phyloP scores from a whole-genome alignment of 2,329 filamentous ascomycete genomes.

The Paracamarosporium sp. region DNA sequence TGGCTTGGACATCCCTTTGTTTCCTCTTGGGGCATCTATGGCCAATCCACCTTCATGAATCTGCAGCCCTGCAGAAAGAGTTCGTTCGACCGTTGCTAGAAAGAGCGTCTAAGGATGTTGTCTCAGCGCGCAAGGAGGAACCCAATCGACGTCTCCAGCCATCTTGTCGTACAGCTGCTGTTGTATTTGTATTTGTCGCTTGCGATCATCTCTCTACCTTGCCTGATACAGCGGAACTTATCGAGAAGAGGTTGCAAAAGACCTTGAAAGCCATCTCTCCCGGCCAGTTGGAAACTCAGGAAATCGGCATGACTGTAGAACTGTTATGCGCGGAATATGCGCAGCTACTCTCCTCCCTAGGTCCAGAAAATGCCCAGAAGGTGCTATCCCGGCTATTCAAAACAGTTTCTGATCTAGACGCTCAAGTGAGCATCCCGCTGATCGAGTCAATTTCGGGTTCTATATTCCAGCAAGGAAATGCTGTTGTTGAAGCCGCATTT shows the following conservation, averaged over 20 bases:
- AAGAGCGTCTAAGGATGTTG: slow-evolving; percentile 31
- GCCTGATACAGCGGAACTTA: slow-evolving; percentile 24
- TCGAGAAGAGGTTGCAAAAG: slow-evolving; percentile 28
- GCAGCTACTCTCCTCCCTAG: slow-evolving; percentile 29
- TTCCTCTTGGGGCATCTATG: slow-evolving; percentile 36
- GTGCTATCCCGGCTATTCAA: slow-evolving; percentile 26
- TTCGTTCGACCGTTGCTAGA: slow-evolving; percentile 33
- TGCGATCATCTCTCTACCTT: slow-evolving; percentile 32
- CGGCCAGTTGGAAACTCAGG: slow-evolving; percentile 16
- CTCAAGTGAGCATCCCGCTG: slow-evolving; percentile 11
- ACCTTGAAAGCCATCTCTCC: slow-evolving; percentile 29
- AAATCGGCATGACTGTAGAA: slow-evolving; percentile 26
- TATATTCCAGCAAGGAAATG: slow-evolving; percentile 27
- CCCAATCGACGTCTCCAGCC: slow-evolving; percentile 21
- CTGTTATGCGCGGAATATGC: slow-evolving; percentile 36
- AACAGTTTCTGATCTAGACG: slow-evolving; percentile 21
- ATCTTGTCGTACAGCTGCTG: slow-evolving; percentile 26
- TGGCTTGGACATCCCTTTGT: slow-evolving; percentile 38
- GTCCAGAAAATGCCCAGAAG: slow-evolving; percentile 19
- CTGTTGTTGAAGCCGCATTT: slow-evolving; percentile 27
- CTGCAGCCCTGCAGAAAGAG: slow-evolving; percentile 28
- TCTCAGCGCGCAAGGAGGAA: slow-evolving; percentile 14
- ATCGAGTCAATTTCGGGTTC: slow-evolving; percentile 26
- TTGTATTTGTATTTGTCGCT: slow-evolving; percentile 34
- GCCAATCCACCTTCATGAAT: slow-evolving; percentile 38